Base-by-base conservation (phyloP, 164 flowering plant species). In the Liriodendron chinense region DNA sequence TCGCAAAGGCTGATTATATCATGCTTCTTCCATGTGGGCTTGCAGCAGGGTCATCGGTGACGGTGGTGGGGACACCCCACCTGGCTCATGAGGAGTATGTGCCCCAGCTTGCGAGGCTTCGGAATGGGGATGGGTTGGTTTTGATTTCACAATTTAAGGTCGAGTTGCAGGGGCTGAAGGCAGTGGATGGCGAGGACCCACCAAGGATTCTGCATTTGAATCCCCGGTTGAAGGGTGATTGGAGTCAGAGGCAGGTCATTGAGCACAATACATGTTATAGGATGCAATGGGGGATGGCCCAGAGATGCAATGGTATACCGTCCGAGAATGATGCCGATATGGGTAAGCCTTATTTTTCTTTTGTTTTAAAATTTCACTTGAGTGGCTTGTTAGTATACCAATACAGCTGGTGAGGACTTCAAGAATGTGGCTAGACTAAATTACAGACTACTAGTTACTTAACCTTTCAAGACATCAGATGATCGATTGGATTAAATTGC, bases 221-320 rank as follows among this genome's bases (percentile, higher is more conserved):
- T 85, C 98, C 99, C 68, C 80, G 97, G 9, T 53, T 92, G 78
- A 91, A 81, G 74, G 97, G 98, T 34, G 96, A 92, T 77, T 90
- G 94, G 97, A 94, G 94, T 70, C 83, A 74, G 53, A 78, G 69
- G 65, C 92, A 97, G 24, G 93, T 96, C n/a, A 91, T 96, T 80
- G 99, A 96, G 85, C 99, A 96, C 72, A 94, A 96, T 76, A 92
- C 98, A 6, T 96, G 98, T 76, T 96, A 94, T 74, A 84, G 98
- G 82, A 94, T 94, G 97, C 97, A 96, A 53, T 94, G 98, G 98
- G 98, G 99, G 10, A 69, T 82, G 12, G 93, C 93, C 75, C 98
- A 94, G 73, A 91, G 98, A 78, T 96, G 97, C 79, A 92, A 94
- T 80, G 99, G 99, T 25, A 73, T 87, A 66, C 85, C 87, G 70